Percentiles rank a stretch among this genome's conserved stretches.
phyloP scores from a whole-genome alignment of 2,329 filamentous ascomycete species.

The Arthroderma sp. region DNA sequence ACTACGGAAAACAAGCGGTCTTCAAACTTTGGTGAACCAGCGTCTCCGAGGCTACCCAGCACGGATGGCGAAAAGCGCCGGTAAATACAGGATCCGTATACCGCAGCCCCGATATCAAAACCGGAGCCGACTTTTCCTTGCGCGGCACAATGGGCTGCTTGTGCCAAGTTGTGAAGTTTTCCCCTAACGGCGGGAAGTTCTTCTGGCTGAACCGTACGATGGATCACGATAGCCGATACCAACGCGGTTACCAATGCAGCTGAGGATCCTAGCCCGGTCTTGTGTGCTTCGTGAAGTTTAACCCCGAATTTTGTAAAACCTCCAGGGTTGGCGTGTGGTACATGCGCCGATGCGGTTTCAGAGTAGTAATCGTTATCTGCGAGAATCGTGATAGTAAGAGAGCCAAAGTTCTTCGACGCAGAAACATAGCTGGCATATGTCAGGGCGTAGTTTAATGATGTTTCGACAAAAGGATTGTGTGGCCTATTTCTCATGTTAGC shows the following conservation, averaged over 20 bases:
- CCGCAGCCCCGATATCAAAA: slow-evolving; percentile 87
- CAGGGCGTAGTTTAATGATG: slow-evolving; percentile 72
- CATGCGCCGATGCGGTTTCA: slow-evolving; percentile 38
- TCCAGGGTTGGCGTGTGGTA: slow-evolving; percentile 20
- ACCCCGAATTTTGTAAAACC: slow-evolving; percentile 66
- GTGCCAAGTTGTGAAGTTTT: slow-evolving; percentile 79
- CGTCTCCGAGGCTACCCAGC: slow-evolving; percentile 53
- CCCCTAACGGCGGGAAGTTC: slow-evolving; percentile 39
- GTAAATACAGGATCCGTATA: slow-evolving; percentile 85
- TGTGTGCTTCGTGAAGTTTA: slow-evolving; percentile 66
- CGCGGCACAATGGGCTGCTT: slow-evolving; percentile 85
- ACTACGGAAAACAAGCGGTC: slow-evolving; percentile 52
- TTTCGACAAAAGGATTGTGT: slow-evolving; percentile 81
- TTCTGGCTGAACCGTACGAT: slow-evolving; percentile 30
- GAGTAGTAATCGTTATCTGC: slow-evolving; percentile 98
- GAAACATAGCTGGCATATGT: slow-evolving; percentile 53
- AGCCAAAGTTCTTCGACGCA: slow-evolving; percentile 44
- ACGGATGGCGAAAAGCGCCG: slow-evolving; percentile 77
- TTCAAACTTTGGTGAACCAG: slow-evolving; percentile 54
- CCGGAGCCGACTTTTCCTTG: slow-evolving; percentile 94
- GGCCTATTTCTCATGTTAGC: slow-evolving; percentile 24
- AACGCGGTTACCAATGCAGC: slow-evolving; percentile 86
- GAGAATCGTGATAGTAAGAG: slow-evolving; percentile 69
- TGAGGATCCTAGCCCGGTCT: slow-evolving; percentile 90
- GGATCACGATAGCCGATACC: slow-evolving; percentile 38